These are phyloP conservation scores for Beta vulgaris DNA, from an alignment of 148 eudicot species.

Conservation along the genomic window DNA sequence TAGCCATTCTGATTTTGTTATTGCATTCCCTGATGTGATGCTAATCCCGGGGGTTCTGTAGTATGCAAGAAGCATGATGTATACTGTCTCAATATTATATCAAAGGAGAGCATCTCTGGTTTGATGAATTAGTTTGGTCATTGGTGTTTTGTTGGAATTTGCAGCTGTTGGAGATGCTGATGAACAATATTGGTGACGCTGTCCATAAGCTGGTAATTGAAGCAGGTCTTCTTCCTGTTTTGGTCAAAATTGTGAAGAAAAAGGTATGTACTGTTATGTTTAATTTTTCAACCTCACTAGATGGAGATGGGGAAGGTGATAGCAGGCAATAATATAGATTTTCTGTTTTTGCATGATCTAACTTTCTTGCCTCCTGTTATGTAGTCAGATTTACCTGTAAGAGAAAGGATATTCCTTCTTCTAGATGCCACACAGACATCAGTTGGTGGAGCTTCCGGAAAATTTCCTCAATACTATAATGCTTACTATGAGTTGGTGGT, in stretches of 20 bases:
- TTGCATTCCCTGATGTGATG: constrained; percentile 1
- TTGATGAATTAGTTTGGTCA: constrained; percentile 6
- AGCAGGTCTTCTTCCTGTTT: constrained; percentile 62
- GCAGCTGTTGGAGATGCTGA: constrained; percentile 90
- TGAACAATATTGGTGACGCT: constrained; percentile 92
- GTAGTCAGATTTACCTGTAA: constrained; percentile 82
- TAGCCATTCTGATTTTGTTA: not conserved
- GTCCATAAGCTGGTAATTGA: constrained; percentile 92
- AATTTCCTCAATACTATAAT: constrained; percentile 84
- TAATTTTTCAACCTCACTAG: not conserved
- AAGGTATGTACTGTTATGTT: constrained; percentile 45
- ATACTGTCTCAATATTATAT: not conserved
- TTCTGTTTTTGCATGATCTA: constrained; percentile 3
- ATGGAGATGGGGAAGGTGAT: not conserved
- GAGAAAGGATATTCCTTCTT: constrained; percentile 94
- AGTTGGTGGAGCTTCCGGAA: constrained; percentile 83
- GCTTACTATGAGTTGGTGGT: constrained; percentile 96
- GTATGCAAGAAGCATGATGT: not conserved
- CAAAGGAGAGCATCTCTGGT: not conserved
- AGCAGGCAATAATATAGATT: not conserved
- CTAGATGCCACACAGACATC: constrained; percentile 98
- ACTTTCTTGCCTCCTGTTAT: constrained; percentile 22
- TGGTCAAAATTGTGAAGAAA: constrained; percentile 92
- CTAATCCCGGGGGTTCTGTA: too few species aligned
- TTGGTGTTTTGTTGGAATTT: constrained; percentile 17